Conservation (phyloP, 331 rosid genomes). For the Malus hybrid region DNA sequence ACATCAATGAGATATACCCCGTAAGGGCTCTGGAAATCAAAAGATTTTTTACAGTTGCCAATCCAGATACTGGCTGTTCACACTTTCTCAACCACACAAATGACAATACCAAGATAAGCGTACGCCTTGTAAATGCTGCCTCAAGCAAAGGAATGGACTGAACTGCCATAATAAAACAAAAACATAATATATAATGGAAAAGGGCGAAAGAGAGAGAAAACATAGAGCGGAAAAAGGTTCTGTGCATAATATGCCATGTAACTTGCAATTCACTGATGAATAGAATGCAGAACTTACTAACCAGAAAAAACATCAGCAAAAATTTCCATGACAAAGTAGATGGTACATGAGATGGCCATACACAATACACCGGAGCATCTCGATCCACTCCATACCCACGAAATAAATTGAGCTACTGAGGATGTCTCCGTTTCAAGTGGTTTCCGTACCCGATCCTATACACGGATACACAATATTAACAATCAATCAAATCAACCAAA, state of each 20-base stretch:
- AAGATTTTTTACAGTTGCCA: conserved; percentile 43
- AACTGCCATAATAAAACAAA: conserved; percentile 40
- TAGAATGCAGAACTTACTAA: conserved; percentile 20
- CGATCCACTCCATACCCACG: conserved; percentile 68
- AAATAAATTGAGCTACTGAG: conserved; percentile 20
- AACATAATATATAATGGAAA: conserved; percentile 6
- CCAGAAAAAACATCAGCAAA: conserved; percentile 57
- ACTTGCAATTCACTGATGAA: neutral
- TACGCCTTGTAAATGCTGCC: conserved; percentile 66
- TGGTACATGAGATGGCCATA: conserved; percentile 53
- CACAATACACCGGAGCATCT: conserved; percentile 80
- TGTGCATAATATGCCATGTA: no score
- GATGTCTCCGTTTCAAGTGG: conserved; percentile 32
- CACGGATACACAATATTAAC: neutral
- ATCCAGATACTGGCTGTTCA: conserved; percentile 51
- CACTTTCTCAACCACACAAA: conserved; percentile 70
- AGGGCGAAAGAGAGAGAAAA: neutral
- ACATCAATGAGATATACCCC: conserved; percentile 62
- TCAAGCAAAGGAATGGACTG: conserved; percentile 75
- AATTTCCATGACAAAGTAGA: conserved; percentile 72
- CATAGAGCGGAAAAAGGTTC: neutral
- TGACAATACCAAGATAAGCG: conserved; percentile 49
- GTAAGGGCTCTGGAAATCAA: conserved; percentile 64
- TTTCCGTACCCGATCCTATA: conserved; percentile 55
- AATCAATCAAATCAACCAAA: neutral